These are phyloP conservation scores for Magnaporthiopsis incrustans DNA, from an alignment of 2,329 filamentous ascomycete genomes.

Conservation along the genomic window DNA sequence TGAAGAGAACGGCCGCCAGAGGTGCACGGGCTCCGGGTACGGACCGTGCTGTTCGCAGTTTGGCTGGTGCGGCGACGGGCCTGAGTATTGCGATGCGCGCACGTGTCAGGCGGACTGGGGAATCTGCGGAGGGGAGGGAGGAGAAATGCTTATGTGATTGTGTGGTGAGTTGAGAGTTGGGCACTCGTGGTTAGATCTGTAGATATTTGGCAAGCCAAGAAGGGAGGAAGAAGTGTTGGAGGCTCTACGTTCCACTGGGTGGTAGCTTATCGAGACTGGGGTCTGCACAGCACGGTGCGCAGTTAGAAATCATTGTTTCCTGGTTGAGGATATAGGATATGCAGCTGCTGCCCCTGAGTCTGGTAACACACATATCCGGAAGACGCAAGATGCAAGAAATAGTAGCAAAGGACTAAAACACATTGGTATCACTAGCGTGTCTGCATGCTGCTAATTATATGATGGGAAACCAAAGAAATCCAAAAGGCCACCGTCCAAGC, in stretches of 20 bases:
- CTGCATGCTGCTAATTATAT: not conserved
- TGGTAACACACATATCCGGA: too few relatives aligned
- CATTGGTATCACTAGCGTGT: not conserved
- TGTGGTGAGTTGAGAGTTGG: not conserved
- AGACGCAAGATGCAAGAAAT: not conserved
- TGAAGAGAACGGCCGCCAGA: constrained; percentile 1
- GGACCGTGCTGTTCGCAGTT: constrained; percentile 9
- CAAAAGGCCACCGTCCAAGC: not conserved
- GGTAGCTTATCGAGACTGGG: too few relatives aligned
- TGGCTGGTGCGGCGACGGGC: constrained; percentile 4
- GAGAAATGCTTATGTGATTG: not conserved
- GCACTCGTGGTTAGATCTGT: not conserved
- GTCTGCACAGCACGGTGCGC: too few relatives aligned
- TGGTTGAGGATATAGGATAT: too few relatives aligned
- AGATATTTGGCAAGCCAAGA: not conserved
- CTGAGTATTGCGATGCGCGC: not conserved
- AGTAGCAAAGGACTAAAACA: not conserved
- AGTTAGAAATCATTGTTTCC: too few relatives aligned
- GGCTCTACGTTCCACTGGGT: too few relatives aligned
- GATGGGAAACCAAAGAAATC: not conserved
- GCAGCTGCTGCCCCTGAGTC: too few relatives aligned
- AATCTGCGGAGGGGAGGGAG: not conserved
- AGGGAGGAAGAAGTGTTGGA: too few relatives aligned
- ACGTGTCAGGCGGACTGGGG: constrained; percentile 4
- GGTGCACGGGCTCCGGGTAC: constrained; percentile 3